Percentiles rank a stretch among this genome's conserved stretches.
Conservation (phyloP, 164 flowering plant genomes). For the Vitis cinerea region DNA sequence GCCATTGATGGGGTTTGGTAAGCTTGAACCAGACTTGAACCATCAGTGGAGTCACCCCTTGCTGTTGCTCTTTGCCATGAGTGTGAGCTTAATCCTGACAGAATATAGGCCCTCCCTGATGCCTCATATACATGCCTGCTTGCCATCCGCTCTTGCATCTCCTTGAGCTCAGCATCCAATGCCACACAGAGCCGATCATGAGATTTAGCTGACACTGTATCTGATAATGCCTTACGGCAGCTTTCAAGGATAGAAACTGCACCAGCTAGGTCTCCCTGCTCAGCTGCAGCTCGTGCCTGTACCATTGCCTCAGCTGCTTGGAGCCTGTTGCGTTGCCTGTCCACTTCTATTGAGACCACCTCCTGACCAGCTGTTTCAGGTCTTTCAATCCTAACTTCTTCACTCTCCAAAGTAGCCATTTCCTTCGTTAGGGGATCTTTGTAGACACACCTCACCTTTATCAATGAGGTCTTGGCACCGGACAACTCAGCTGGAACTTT, state of each 20-base stretch:
- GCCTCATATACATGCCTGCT: conserved; percentile 60
- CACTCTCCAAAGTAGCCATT: conserved; percentile 24
- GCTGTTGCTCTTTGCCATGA: conserved; percentile 81
- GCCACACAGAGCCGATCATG: conserved; percentile 46
- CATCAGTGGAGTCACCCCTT: conserved; percentile 59
- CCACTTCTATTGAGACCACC: conserved; percentile 56
- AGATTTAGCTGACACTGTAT: conserved; percentile 44
- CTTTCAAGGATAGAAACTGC: conserved; percentile 47
- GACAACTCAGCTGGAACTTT: conserved; percentile 39
- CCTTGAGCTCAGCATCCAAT: conserved; percentile 72
- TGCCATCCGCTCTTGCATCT: conserved; percentile 71
- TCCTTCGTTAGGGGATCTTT: conserved; percentile 53
- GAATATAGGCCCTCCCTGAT: conserved; percentile 68
- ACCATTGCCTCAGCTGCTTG: conserved; percentile 73
- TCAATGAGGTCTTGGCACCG: conserved; percentile 31
- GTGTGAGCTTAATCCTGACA: conserved; percentile 75
- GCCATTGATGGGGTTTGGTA: conserved; percentile 69
- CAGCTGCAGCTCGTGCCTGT: conserved; percentile 61
- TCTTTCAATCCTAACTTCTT: conserved; percentile 43
- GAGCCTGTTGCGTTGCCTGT: conserved; percentile 59
- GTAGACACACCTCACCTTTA: conserved; percentile 52
- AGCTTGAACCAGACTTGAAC: conserved; percentile 45
- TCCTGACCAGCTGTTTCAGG: conserved; percentile 35
- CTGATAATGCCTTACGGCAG: conserved; percentile 37
- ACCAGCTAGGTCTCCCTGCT: conserved; percentile 47